Conservation (phyloP, 179 eudicot species). For the Silene noctiflora region DNA sequence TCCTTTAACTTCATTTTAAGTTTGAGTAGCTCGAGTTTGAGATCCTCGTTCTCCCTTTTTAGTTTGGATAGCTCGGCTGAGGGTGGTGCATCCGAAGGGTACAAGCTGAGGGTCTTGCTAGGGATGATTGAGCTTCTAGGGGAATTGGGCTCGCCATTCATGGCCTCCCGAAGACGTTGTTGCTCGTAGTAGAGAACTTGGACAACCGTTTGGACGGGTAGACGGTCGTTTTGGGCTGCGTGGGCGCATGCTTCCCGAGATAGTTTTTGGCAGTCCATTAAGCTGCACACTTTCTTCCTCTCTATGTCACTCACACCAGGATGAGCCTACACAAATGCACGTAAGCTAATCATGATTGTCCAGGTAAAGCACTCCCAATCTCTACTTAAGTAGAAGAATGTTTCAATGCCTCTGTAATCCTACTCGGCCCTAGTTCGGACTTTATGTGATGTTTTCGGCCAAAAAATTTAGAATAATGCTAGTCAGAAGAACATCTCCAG, state of each 20-base stretch:
- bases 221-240: conserved; percentile 90
- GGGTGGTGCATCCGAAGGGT: conserved; percentile 26
- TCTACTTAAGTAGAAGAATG: too few relatives aligned
- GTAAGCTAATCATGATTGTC: neutral
- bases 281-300: conserved; percentile 79
- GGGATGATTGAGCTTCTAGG: conserved; percentile 23
- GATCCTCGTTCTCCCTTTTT: conserved; percentile 68
- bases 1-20: conserved; percentile 74
- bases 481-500: too few relatives aligned
- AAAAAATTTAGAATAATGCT: too few relatives aligned
- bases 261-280: conserved; percentile 94
- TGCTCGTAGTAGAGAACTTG: conserved; percentile 98
- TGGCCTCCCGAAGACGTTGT: conserved; percentile 65
- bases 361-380: too few relatives aligned
- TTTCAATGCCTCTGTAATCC: too few relatives aligned
- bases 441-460: neutral
- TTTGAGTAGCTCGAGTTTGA: conserved; percentile 74
- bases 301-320: conserved; percentile 74
- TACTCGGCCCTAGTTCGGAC: too few relatives aligned
- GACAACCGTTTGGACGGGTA: conserved; percentile 89
- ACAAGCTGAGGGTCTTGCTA: conserved; percentile 23
- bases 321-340: conserved; percentile 63
- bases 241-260: conserved; percentile 98
- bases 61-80: conserved; percentile 47
- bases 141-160: conserved; percentile 43